Evolutionary conservation across 305 asterid genomes (phyloP).

Genomic region (Fraxinus greggii): DNA sequence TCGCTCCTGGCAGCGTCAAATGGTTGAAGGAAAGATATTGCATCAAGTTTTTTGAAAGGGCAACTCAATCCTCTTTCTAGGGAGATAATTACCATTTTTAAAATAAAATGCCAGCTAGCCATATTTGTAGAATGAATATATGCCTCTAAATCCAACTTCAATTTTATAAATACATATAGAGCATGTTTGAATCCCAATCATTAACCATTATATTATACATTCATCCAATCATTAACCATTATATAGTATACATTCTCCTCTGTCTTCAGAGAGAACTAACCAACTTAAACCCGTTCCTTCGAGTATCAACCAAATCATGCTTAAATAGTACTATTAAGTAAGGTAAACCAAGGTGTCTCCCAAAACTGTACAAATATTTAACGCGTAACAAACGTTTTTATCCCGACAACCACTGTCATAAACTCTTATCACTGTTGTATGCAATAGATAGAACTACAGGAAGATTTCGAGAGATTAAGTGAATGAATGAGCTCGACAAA

Average conservation of each 20-base stretch:
- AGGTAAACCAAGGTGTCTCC: neutral
- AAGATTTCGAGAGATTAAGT: neutral
- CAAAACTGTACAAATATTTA: conserved; percentile 19
- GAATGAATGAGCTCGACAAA: conserved; percentile 20
- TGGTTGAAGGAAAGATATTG: neutral
- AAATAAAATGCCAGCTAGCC: neutral
- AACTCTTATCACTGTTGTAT: neutral
- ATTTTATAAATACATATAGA: neutral
- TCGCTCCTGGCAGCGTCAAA: neutral
- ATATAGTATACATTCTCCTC: neutral
- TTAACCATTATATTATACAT: too few species aligned
- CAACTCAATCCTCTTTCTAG: neutral
- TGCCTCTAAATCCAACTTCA: neutral
- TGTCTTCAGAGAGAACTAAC: neutral
- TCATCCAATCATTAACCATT: neutral
- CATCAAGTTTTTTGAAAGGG: neutral
- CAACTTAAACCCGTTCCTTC: neutral
- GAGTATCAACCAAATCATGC: neutral
- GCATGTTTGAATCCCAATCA: neutral
- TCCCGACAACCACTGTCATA: conserved; percentile 16
- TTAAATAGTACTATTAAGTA: neutral
- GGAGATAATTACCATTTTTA: too few species aligned
- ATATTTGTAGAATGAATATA: neutral
- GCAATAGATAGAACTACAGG: conserved; percentile 18
- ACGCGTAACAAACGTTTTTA: conserved; percentile 3